phyloP scores from a whole-genome alignment of 768 basidiomycete species.

The Tulasnella calospora region DNA sequence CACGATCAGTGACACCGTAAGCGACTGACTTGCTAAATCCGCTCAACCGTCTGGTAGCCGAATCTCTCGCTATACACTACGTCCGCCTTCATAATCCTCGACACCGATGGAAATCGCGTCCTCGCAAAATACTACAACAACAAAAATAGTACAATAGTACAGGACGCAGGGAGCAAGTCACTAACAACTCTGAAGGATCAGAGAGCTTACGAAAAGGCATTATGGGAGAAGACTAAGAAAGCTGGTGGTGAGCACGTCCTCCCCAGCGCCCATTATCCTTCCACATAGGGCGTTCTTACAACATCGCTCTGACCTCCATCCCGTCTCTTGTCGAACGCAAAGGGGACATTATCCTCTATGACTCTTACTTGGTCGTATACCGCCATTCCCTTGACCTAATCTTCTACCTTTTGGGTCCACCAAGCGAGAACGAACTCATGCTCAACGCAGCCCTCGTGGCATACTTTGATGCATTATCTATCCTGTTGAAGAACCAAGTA shows the following conservation, averaged over 20 bases:
- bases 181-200: constrained; percentile 81
- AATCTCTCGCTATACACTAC: constrained; percentile 87
- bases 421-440: constrained; percentile 94
- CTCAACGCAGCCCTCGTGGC: constrained; percentile 77
- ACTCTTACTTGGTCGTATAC: constrained; percentile 85
- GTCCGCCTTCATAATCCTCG: constrained; percentile 83
- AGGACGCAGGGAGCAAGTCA: constrained; percentile 48
- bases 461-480: constrained; percentile 76
- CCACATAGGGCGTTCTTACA: background rate
- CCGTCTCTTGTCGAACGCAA: constrained; percentile 13
- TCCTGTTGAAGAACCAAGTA: constrained; percentile 84
- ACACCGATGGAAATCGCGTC: constrained; percentile 91
- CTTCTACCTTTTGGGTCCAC: constrained; percentile 84
- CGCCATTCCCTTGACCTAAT: constrained; percentile 93
- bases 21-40: background rate
- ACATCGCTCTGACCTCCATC: constrained; percentile 17
- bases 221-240: constrained; percentile 95
- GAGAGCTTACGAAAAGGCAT: constrained; percentile 88
- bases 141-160: constrained; percentile 35
- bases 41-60: constrained; percentile 32
- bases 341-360: constrained; percentile 94
- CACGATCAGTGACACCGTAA: background rate
- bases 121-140: constrained; percentile 92
- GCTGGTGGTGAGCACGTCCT: constrained; percentile 62
- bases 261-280: background rate